These are phyloP conservation scores for Lipomyces japonicus DNA, from an alignment of 805 yeast species.

Conservation along the genomic window DNA sequence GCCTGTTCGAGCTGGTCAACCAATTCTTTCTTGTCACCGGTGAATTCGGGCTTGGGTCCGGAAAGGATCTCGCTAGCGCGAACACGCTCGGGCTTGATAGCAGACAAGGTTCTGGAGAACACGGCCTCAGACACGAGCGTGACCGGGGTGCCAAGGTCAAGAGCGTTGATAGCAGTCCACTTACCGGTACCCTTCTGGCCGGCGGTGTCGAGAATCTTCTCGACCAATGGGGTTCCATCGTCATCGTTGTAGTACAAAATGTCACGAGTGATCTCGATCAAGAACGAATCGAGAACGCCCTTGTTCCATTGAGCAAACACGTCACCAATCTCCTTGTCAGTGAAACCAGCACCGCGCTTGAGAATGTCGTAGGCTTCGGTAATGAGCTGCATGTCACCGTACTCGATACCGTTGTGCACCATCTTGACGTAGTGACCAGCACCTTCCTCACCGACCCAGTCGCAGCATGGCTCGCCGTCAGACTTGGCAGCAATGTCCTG, in stretches of 20 bases:
- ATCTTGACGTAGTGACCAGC: constrained; percentile 98
- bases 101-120: constrained; percentile 81
- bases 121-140: constrained; percentile 99
- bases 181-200: constrained; percentile 99
- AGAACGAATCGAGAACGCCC: constrained; percentile 96
- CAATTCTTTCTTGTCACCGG: constrained; percentile 74
- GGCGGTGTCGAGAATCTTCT: constrained; percentile 93
- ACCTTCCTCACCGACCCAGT: constrained; percentile 99
- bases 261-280: constrained; percentile 94
- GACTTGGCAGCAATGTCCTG: constrained; percentile 94
- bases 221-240: constrained; percentile 90
- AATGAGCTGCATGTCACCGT: constrained; percentile 99
- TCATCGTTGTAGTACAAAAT: constrained; percentile 83
- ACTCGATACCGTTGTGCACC: constrained; percentile 99
- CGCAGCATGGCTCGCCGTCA: constrained; percentile 99
- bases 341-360: constrained; percentile 89
- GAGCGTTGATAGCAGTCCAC: constrained; percentile 98
- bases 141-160: constrained; percentile 97
- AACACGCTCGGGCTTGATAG: constrained; percentile 86
- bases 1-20: constrained; percentile 97
- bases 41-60: constrained; percentile 74
- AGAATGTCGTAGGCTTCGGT: constrained; percentile 95
- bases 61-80: constrained; percentile 72
- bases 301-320: constrained; percentile 92
- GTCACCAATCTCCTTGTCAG: constrained; percentile 87